Percentiles rank a stretch among this genome's conserved stretches.
phyloP scores from a whole-genome alignment of 176 grass and related monocot species.

The Avena atlantica region DNA sequence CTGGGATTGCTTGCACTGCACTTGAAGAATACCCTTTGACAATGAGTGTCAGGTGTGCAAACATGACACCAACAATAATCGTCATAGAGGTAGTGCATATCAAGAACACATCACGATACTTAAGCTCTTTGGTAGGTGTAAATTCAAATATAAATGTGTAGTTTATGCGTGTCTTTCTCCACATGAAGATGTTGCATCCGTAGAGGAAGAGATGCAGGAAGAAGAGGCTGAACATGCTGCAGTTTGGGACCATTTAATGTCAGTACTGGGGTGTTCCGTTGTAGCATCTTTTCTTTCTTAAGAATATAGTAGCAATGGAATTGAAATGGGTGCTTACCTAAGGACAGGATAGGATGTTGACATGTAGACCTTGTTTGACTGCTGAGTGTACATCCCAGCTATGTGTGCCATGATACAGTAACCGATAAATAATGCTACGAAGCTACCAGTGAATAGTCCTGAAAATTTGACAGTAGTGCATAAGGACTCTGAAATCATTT shows the following conservation, averaged over 20 bases:
- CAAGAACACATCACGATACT: slow-evolving; percentile 81
- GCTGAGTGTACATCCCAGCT: slow-evolving; percentile 87
- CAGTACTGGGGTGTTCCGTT: slow-evolving; percentile 30
- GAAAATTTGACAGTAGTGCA: slow-evolving; percentile 38
- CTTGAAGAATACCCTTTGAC: slow-evolving; percentile 71
- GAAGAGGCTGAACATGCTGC: slow-evolving; percentile 96
- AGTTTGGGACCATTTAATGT: slow-evolving; percentile 45
- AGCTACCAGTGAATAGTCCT: slow-evolving; percentile 87
- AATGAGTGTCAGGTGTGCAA: slow-evolving; percentile 74
- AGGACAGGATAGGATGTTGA: slow-evolving; percentile 94
- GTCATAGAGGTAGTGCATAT: slow-evolving; percentile 84
- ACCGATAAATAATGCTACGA: slow-evolving; percentile 76
- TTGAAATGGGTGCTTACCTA: slow-evolving; percentile 58
- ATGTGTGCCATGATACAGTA: slow-evolving; percentile 93
- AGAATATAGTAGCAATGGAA: slow-evolving; percentile 24
- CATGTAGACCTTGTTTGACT: slow-evolving; percentile 90
- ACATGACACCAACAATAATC: slow-evolving; percentile 77
- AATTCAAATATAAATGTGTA: slow-evolving; percentile 99
- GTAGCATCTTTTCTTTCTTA: slow-evolving; percentile 3
- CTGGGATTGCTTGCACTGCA: slow-evolving; percentile 90
- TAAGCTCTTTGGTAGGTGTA: slow-evolving; percentile 79
- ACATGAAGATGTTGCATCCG: slow-evolving; percentile 99
- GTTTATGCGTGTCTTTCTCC: slow-evolving; percentile 92
- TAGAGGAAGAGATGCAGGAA: slow-evolving; percentile 95
- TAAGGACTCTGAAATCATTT: slow-evolving; percentile 36